Percentiles rank a stretch among this genome's conserved stretches.
Evolutionary conservation across 78 protist species (phyloP).

Genomic region (Polysphondylium violaceum): DNA sequence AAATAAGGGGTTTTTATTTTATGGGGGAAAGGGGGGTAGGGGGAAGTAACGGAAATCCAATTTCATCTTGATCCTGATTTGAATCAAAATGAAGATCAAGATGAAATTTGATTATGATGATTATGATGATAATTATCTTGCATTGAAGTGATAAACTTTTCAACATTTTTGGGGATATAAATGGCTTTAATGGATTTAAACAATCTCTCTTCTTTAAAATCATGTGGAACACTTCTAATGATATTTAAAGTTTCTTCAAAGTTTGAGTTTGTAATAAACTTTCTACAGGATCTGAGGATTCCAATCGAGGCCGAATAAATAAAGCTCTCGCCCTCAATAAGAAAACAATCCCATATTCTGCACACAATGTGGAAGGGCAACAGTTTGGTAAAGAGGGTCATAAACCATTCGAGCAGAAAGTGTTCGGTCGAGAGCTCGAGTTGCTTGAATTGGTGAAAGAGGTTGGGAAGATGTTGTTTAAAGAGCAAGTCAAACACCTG

Average conservation of each 20-base stretch:
- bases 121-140: too few relatives aligned
- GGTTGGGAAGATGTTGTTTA: conserved; percentile 43
- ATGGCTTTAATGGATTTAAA: conserved; percentile 30
- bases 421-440: conserved; percentile 53
- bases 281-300: conserved; percentile 26
- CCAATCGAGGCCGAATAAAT: conserved; percentile 70
- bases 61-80: too few relatives aligned
- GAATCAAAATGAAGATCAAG: too few relatives aligned
- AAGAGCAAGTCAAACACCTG: conserved; percentile 59
- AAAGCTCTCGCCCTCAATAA: conserved; percentile 83
- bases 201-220: conserved; percentile 67
- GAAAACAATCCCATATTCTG: conserved; percentile 77
- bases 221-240: conserved; percentile 29
- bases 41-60: too few relatives aligned
- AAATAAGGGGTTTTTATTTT: too few relatives aligned
- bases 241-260: conserved; percentile 51
- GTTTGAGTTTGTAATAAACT: conserved; percentile 12
- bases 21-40: too few relatives aligned
- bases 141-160: conserved; percentile 29
- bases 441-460: conserved; percentile 14
- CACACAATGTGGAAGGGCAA: conserved; percentile 47
- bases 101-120: too few relatives aligned
- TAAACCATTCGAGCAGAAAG: conserved; percentile 83
- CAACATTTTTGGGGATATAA: conserved; percentile 31
- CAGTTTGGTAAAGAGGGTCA: conserved; percentile 77